Evolutionary conservation across 148 eudicot species (phyloP), one percentile per base, ranked within the genome.

Genomic region (Chenopodium album): DNA sequence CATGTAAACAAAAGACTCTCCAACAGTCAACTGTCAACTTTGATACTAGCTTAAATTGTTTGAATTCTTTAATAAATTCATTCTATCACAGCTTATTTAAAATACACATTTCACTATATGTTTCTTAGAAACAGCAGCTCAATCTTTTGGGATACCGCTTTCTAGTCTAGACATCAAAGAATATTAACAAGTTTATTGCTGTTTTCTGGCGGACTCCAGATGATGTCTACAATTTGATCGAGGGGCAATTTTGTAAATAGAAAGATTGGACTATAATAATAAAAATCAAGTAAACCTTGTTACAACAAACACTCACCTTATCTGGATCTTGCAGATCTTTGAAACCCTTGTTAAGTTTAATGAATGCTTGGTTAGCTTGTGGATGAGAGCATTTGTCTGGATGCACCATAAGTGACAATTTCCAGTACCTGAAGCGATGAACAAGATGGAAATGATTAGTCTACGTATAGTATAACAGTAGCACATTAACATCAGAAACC

Each of bases 351-450:
- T 96, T 96, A 78, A 96, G 78, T 88, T 90, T 96, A 37, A 96
- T 87, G 70, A 96, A 96, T 71, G 99, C 99, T 88, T 96, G 94
- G 76, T 92, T 85, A 80, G 99, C 99, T 87, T 96, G 94, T 68
- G 99, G 99, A 87, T 96, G 99, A 90, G 99, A 79, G 76, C 97
- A 93, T 89, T 96, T 96, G 89, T 96, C 99, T 71, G 99, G 99
- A 83, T 96, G 99, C 78, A 96, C 98, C 97, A 96, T 91, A 59
- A 94, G 93, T 37, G 99, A 96, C 84, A 96, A 67, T 84, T 96
- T 96, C 99, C 98, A 96, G 81, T 92, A 96, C 90, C 98, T 93
- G 78, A 48, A 85, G 9, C 70, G 67, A 34, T 9, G 44, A 26
- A 62, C 47, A 56, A 8, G 22, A 77, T 19, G 52, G 46, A 47